Percentiles rank a stretch among this genome's conserved stretches.
Evolutionary conservation across 2,329 filamentous ascomycete genomes (phyloP).

Genomic region (Fusarium clavum): DNA sequence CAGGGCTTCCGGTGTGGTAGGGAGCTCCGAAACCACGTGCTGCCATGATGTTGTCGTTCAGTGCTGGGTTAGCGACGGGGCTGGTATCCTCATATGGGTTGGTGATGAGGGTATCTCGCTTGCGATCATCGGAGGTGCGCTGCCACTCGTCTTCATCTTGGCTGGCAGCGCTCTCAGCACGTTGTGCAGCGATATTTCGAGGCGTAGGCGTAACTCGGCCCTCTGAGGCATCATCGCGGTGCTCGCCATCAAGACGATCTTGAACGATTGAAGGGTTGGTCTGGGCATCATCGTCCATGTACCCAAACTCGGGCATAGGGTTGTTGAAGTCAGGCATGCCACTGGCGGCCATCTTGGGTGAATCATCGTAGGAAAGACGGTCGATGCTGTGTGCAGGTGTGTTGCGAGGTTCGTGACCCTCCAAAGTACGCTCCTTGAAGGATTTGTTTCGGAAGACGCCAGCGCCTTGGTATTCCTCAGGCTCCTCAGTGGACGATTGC

Average conservation of each 20-base stretch:
- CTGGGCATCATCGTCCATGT: constrained; percentile 74
- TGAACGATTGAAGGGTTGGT: constrained; percentile 89
- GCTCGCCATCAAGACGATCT: constrained; percentile 72
- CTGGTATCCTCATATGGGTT: constrained; percentile 75
- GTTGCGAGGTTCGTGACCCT: constrained; percentile 65
- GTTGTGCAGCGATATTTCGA: constrained; percentile 44
- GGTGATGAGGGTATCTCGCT: constrained; percentile 73
- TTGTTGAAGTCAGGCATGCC: constrained; percentile 76
- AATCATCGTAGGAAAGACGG: constrained; percentile 64
- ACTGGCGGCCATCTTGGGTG: constrained; percentile 72
- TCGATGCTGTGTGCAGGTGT: constrained; percentile 71
- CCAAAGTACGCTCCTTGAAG: constrained; percentile 73
- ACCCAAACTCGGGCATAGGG: constrained; percentile 82
- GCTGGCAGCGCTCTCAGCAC: constrained; percentile 55
- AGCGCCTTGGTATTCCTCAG: constrained; percentile 57
- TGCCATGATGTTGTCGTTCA: constrained; percentile 63
- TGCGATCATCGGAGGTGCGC: constrained; percentile 70
- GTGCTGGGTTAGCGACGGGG: constrained; percentile 67
- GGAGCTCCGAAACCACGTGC: constrained; percentile 57
- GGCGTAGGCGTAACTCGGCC: constrained; percentile 65
- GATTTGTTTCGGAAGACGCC: constrained; percentile 71
- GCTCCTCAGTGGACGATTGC: constrained; percentile 52
- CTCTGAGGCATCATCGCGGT: constrained; percentile 61
- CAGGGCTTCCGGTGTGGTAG: constrained; percentile 67
- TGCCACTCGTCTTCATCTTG: constrained; percentile 74